A percentile compares a stretch with the other conserved stretches of the same genome.
Conservation (phyloP, 768 basidiomycete species). For the Kwoniella botswanensis region DNA sequence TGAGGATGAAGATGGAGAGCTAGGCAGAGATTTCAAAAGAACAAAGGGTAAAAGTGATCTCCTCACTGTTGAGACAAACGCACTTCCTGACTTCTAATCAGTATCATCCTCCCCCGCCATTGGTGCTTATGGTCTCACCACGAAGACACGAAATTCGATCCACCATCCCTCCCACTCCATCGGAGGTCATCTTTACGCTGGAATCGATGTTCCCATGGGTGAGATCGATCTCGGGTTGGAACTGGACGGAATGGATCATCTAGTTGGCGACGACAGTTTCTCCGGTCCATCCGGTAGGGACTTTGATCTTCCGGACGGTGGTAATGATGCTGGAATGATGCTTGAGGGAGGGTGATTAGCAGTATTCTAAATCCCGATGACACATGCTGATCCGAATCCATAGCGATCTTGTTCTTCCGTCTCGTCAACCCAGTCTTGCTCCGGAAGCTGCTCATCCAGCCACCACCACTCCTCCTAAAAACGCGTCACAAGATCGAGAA, state of each 20-base stretch:
- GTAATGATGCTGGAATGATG: neutral
- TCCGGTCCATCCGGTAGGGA: conserved; percentile 31
- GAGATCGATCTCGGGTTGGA: conserved; percentile 34
- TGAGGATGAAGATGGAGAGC: conserved; percentile 14
- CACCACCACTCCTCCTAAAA: neutral
- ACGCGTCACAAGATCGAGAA: neutral
- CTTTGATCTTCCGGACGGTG: conserved; percentile 17
- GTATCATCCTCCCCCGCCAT: conserved; percentile 7
- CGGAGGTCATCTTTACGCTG: conserved; percentile 12
- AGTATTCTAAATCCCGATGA: neutral
- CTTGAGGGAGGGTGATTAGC: neutral
- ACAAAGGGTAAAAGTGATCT: conserved; percentile 20
- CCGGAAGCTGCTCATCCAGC: neutral
- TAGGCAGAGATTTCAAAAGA: conserved; percentile 7
- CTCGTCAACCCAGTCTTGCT: conserved; percentile 5
- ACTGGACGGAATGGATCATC: conserved; percentile 11
- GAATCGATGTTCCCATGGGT: conserved; percentile 21
- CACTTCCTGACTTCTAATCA: neutral
- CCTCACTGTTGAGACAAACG: neutral
- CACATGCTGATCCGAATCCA: neutral
- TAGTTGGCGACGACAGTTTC: conserved; percentile 23
- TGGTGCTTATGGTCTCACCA: conserved; percentile 1
- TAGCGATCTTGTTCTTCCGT: neutral
- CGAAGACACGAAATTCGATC: conserved; percentile 25
- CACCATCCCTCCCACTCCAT: conserved; percentile 33